Evolutionary conservation across 1,284 basidiomycete genomes (phyloP).

Genomic region (Melanopsichium pennsylvanicum): DNA sequence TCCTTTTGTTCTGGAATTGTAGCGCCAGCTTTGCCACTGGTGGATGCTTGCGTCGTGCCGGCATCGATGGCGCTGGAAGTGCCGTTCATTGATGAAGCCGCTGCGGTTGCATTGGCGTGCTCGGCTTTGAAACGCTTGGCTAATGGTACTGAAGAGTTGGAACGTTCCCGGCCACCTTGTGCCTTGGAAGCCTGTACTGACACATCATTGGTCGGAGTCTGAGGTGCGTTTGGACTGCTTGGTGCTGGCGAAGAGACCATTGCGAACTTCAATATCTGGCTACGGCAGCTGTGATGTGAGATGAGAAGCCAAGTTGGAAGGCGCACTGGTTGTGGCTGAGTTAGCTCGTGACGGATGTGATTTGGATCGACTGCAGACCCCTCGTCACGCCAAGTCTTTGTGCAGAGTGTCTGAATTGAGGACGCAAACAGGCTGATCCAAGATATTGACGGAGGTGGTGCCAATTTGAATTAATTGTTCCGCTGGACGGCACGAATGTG

Average conservation of each 20-base stretch:
- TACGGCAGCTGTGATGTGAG: background rate
- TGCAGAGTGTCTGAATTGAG: no score
- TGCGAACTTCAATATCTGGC: background rate
- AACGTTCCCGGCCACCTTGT: conserved; percentile 15
- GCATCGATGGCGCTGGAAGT: conserved; percentile 6
- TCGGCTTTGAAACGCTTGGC: conserved; percentile 42
- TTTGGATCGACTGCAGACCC: no score
- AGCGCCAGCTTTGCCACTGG: conserved; percentile 6
- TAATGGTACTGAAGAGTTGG: conserved; percentile 22
- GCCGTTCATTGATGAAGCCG: conserved; percentile 16
- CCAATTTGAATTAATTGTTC: no score
- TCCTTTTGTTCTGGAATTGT: conserved; percentile 28
- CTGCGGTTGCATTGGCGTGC: conserved; percentile 10
- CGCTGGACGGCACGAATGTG: no score
- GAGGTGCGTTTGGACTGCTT: conserved; percentile 16
- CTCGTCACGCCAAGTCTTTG: no score
- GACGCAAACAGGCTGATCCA: no score
- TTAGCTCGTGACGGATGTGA: no score
- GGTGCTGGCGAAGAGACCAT: conserved; percentile 32
- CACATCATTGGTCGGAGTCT: conserved; percentile 15
- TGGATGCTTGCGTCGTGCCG: conserved; percentile 1
- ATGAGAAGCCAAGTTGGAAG: no score
- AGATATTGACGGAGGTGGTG: no score
- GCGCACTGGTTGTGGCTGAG: no score
- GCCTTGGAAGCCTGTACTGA: conserved; percentile 10